These are phyloP conservation scores for Cucumis cinereus DNA, from an alignment of 306 rosid genomes.

Conservation along the genomic window DNA sequence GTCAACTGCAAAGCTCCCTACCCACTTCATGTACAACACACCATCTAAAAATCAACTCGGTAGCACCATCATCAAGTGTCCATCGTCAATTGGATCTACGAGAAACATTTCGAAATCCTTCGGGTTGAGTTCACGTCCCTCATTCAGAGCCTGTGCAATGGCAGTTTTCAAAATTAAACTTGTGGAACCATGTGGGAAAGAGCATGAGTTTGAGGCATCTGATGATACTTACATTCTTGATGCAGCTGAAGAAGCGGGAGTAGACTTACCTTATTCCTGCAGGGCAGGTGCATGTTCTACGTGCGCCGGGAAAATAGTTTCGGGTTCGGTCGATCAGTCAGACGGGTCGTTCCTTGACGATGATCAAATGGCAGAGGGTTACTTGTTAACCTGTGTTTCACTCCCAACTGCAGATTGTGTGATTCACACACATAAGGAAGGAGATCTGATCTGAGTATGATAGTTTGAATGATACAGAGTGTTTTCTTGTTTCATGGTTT, in stretches of 20 bases:
- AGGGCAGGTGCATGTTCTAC: constrained; percentile 86
- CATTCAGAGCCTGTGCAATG: constrained; percentile 43
- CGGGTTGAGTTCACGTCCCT: constrained; percentile 45
- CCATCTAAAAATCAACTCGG: constrained; percentile 13
- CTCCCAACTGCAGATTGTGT: constrained; percentile 62
- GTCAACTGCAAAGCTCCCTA: constrained; percentile 31
- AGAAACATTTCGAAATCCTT: constrained; percentile 32
- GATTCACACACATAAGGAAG: constrained; percentile 76
- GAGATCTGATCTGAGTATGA: constrained; percentile 42
- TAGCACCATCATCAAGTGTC: constrained; percentile 26
- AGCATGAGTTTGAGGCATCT: constrained; percentile 56
- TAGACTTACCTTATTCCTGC: constrained; percentile 80
- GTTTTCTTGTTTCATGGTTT: neutral
- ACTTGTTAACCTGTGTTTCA: constrained; percentile 51
- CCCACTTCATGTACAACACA: constrained; percentile 23
- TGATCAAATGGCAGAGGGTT: constrained; percentile 41
- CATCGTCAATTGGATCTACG: constrained; percentile 36
- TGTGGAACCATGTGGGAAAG: constrained; percentile 46
- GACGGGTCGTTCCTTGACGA: constrained; percentile 78
- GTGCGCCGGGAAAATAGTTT: constrained; percentile 51
- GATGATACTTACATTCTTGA: constrained; percentile 64
- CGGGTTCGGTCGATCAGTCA: constrained; percentile 61
- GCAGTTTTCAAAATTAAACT: constrained; percentile 63
- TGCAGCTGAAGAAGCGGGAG: constrained; percentile 63
- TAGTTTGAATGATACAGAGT: neutral